A percentile compares a stretch with the other conserved stretches of the same genome.
phyloP scores from a whole-genome alignment of 495 filamentous ascomycete genomes.

The Massariosphaeria phaeospora region DNA sequence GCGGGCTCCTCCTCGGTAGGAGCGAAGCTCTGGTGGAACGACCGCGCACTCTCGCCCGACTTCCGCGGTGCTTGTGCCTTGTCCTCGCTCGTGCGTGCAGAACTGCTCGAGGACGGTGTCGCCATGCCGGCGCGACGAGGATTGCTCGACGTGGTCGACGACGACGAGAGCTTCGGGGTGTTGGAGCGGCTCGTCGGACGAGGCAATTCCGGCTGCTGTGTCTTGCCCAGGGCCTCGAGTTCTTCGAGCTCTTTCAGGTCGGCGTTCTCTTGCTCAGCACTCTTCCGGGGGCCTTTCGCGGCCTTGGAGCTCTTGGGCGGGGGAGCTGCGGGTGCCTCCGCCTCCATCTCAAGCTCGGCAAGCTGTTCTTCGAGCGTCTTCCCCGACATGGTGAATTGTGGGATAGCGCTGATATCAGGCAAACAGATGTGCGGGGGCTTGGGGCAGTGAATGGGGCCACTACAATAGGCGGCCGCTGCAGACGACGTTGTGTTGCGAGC shows the following conservation, averaged over 20 bases:
- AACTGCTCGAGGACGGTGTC: constrained; percentile 51
- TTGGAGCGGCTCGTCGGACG: constrained; percentile 63
- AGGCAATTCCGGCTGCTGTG: constrained; percentile 23
- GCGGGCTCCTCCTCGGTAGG: constrained; percentile 45
- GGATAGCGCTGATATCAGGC: too few species aligned
- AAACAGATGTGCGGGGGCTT: too few species aligned
- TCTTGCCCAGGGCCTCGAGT: constrained; percentile 67
- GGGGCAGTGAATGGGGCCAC: too few species aligned
- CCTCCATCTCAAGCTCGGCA: constrained; percentile 32
- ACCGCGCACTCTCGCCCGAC: constrained; percentile 67
- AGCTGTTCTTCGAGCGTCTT: constrained; percentile 35
- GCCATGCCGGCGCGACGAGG: constrained; percentile 56
- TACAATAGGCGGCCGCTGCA: neutral
- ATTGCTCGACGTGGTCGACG: constrained; percentile 50
- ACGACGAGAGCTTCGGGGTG: constrained; percentile 68
- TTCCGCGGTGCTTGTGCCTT: constrained; percentile 52
- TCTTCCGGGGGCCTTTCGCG: constrained; percentile 41
- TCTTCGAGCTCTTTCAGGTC: constrained; percentile 59
- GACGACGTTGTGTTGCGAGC: too few species aligned
- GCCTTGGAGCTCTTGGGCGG: constrained; percentile 35
- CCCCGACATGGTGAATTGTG: constrained; percentile 11
- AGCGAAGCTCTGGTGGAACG: constrained; percentile 54
- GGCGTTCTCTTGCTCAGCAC: constrained; percentile 25
- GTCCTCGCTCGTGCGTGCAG: constrained; percentile 53
- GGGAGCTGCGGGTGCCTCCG: constrained; percentile 21